Evolutionary conservation across 495 filamentous ascomycete genomes (phyloP), one percentile per base, ranked within the genome.

Genomic region (Talaromyces trachyspermus): DNA sequence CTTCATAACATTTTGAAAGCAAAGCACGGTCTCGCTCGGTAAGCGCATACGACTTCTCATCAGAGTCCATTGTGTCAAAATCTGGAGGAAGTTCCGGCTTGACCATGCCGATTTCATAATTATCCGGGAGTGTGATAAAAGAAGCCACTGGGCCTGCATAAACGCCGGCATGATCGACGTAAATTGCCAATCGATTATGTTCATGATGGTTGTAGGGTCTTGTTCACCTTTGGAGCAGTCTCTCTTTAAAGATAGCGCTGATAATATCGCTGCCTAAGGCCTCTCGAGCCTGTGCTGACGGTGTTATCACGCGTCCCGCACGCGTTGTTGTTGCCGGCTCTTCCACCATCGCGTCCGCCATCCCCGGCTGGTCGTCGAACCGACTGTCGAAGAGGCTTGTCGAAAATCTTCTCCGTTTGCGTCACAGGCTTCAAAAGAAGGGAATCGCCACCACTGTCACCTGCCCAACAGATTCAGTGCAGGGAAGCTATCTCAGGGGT

Each of bases 71-170:
- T 24, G 53, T 35, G 22, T 59, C 51, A 29, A 54, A 64, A 37
- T 58, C 37, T 3, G 50, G 20, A 1, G 59, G 61, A 15, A 64
- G 53, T 39, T 61, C 51, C 5, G 61, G 61, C 12, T 56, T 44
- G 10, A 24, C 48, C 17, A 49, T 38, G 2, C 59, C 61, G 17
- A 30, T 41, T 9, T 44, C 22, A 26, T 62, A 63, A 12, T 53
- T 33, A 24, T 58, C 49, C 0, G 59, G 55, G 7, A 54, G 57
- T 6, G 38, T 48, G 22, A 67, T 42, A 48, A 64, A 64, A 14
- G 46, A 22, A 60, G 62, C 56, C 59, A 64, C 12, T 54, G 60
- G n/a, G 47, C 58, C 43, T 65, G 60, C 14, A 55, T 44, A 32
- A 57, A 65, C 15, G 54, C 27, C 5, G 58, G 60, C 37, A 58